Conservation (phyloP, 371 early-diverging fungal genomes). For the Actinomortierella wolfii region DNA sequence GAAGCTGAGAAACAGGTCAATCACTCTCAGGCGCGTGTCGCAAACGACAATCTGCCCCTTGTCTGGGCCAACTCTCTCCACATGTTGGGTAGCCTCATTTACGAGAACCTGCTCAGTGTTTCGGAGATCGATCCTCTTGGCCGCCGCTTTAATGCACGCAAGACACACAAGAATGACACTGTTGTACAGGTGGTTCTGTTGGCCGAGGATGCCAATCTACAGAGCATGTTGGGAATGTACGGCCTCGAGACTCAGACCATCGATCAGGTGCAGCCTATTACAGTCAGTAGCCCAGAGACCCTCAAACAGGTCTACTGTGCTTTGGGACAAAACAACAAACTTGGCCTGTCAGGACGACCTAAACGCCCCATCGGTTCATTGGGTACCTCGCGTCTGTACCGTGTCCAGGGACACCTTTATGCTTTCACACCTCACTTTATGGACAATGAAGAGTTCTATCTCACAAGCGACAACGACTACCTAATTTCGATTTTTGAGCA, state of each 20-base stretch:
- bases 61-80: constrained; percentile 92
- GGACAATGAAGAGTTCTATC: constrained; percentile 87
- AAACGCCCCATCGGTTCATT: constrained; percentile 76
- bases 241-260: constrained; percentile 81
- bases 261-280: constrained; percentile 73
- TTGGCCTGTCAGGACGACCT: constrained; percentile 81
- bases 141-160: constrained; percentile 62
- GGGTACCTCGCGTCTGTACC: constrained; percentile 82
- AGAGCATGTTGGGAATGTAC: constrained; percentile 69
- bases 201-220: constrained; percentile 75
- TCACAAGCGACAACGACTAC: constrained; percentile 83
- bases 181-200: constrained; percentile 85
- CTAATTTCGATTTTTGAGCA: constrained; percentile 78
- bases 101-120: constrained; percentile 75
- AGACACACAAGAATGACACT: constrained; percentile 51
- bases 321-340: constrained; percentile 78
- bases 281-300: constrained; percentile 79
- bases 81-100: constrained; percentile 78
- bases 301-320: constrained; percentile 79
- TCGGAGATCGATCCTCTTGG: constrained; percentile 91
- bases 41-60: constrained; percentile 88
- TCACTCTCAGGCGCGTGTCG: constrained; percentile 76
- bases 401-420: constrained; percentile 82
- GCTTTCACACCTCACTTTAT: constrained; percentile 90
- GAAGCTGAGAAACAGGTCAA: constrained; percentile 78